These are phyloP conservation scores for Helicosporidium sp. DNA, from an alignment of 139 green algal species.

Conservation along the genomic window DNA sequence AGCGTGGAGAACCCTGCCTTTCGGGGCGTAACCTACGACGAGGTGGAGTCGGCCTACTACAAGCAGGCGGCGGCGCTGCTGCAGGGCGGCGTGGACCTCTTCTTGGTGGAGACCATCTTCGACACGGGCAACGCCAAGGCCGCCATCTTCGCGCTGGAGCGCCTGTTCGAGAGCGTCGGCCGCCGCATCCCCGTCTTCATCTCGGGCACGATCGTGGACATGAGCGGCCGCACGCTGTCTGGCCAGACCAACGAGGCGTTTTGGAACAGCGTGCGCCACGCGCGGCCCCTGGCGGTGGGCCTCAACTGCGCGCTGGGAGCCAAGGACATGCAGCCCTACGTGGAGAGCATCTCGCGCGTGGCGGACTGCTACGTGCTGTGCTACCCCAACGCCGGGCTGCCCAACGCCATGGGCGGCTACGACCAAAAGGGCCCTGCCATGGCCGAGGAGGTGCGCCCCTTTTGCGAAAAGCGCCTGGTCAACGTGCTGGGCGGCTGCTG, in stretches of 20 bases:
- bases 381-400: slow-evolving; percentile 94
- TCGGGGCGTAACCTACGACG: slow-evolving; percentile 81
- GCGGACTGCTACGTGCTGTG: slow-evolving; percentile 89
- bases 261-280: slow-evolving; percentile 82
- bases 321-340: slow-evolving; percentile 81
- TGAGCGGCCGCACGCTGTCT: slow-evolving; percentile 78
- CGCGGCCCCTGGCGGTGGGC: slow-evolving; percentile 77
- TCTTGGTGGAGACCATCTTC: slow-evolving; percentile 98
- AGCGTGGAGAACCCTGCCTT: slow-evolving; percentile 92
- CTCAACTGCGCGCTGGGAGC: slow-evolving; percentile 95
- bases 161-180: slow-evolving; percentile 60
- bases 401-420: slow-evolving; percentile 96
- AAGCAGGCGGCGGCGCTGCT: slow-evolving; percentile 69
- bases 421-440: slow-evolving; percentile 87
- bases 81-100: slow-evolving; percentile 79
- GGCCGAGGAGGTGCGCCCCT: slow-evolving; percentile 80
- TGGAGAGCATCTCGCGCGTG: slow-evolving; percentile 68
- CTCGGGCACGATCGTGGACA: slow-evolving; percentile 90
- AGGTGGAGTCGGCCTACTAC: slow-evolving; percentile 85
- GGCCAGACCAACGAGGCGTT: slow-evolving; percentile 98
- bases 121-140: slow-evolving; percentile 95
- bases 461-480: slow-evolving; percentile 68
- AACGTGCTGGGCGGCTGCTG: slow-evolving; percentile 94
- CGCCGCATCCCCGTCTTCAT: slow-evolving; percentile 76
- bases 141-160: slow-evolving; percentile 79